Evolutionary conservation across 176 grass and related monocot genomes (phyloP).

Genomic region (Eragrostis nindensis): DNA sequence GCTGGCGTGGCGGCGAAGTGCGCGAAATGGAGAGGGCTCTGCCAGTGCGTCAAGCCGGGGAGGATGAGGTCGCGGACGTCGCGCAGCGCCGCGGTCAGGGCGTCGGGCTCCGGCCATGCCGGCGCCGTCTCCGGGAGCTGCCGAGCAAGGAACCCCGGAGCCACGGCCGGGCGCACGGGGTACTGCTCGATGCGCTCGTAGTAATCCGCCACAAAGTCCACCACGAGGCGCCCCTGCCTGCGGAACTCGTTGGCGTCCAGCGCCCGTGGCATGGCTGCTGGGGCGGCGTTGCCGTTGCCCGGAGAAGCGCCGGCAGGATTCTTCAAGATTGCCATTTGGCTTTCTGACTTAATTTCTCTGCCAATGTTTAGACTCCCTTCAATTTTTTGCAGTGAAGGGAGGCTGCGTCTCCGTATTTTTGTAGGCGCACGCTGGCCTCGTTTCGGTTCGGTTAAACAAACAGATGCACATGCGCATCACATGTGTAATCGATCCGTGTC

Average conservation of each 20-base stretch:
- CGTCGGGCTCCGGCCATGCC: conserved; percentile 3
- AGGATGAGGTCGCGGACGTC: conserved; percentile 38
- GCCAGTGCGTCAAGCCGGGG: conserved; percentile 51
- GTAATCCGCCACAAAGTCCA: conserved; percentile 71
- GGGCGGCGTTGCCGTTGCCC: not conserved
- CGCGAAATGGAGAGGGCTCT: conserved; percentile 50
- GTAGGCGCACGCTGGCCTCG: too few relatives aligned
- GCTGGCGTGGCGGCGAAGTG: conserved; percentile 45
- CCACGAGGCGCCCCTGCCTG: conserved; percentile 32
- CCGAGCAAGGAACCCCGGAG: conserved; percentile 40
- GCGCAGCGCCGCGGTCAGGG: conserved; percentile 26
- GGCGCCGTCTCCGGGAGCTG: conserved; percentile 38
- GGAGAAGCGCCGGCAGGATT: not conserved
- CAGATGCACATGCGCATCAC: too few relatives aligned
- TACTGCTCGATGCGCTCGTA: conserved; percentile 44
- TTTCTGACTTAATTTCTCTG: not conserved
- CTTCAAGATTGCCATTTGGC: conserved; percentile 9
- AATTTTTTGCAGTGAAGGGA: too few relatives aligned
- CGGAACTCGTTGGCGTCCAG: conserved; percentile 48
- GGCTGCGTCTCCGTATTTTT: too few relatives aligned
- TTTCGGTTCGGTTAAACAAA: too few relatives aligned
- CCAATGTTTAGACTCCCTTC: too few relatives aligned
- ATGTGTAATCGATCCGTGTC: too few relatives aligned
- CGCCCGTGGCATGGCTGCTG: not conserved
- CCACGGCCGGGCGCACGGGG: conserved; percentile 43